phyloP scores from a whole-genome alignment of 192 early-diverging fungal genomes.

The Backusella parvicylindrica region DNA sequence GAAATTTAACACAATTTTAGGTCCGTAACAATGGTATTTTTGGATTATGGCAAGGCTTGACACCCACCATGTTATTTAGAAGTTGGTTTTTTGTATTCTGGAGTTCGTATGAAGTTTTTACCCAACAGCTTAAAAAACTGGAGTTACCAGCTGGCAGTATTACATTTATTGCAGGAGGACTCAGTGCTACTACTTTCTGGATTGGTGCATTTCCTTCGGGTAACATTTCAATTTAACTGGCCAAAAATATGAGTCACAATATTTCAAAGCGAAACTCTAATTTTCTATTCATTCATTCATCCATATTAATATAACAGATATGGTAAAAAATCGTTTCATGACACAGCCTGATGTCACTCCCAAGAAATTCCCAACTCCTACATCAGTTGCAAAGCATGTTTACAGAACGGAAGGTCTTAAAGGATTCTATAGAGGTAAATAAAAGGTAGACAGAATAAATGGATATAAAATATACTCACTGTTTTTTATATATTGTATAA shows the following conservation, averaged over 20 bases:
- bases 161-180: conserved; percentile 75
- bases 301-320: conserved; percentile 46
- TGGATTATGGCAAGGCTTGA: conserved; percentile 84
- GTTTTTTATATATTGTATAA: neutral
- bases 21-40: conserved; percentile 70
- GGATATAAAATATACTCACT: neutral
- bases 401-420: conserved; percentile 68
- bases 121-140: conserved; percentile 41
- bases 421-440: conserved; percentile 82
- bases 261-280: neutral
- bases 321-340: conserved; percentile 94
- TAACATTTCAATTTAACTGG: conserved; percentile 9
- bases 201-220: conserved; percentile 41
- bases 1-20: conserved; percentile 29
- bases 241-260: conserved; percentile 6
- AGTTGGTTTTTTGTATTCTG: conserved; percentile 80
- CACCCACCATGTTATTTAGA: conserved; percentile 80
- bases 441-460: neutral
- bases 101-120: conserved; percentile 67
- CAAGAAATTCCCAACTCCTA: conserved; percentile 55
- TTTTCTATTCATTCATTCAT: neutral
- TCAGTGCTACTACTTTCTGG: conserved; percentile 93
- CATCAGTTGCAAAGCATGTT: conserved; percentile 52
- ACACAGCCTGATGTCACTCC: conserved; percentile 76
- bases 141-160: conserved; percentile 56